Evolutionary conservation across 371 early-diverging fungal genomes (phyloP), one percentile per base, ranked within the genome.

Genomic region (Blakeslea trispora): DNA sequence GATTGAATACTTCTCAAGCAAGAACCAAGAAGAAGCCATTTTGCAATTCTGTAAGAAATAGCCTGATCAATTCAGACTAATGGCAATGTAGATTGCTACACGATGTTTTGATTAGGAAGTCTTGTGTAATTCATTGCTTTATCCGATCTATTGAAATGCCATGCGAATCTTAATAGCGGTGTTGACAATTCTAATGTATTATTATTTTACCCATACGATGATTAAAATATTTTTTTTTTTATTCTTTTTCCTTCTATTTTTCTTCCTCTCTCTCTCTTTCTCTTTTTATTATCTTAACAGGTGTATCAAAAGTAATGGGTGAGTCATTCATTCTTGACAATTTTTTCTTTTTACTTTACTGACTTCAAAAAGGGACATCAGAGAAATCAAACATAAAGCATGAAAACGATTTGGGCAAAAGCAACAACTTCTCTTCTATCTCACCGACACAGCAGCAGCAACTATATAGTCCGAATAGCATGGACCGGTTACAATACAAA

Each of bases 201-300:
- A 11, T 21, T 44, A 11, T 22, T 53, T 22, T 34, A 53, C 43
- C 53, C 53, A 42, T 43, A 43, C 53, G 43, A 37, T 17, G 18
- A 50, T 39, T 8, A 35, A 19, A 39, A 50, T 37, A 22, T n/a
- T 22, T 23, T 10, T 35, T 34, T 13, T 22, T 14, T 37, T 17
- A 19, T 23, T 41, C 42, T 19, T 31, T 51, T 24, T 51, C 43
- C 9, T 32, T 44, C 15, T 52, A 31, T 43, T 8, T 17, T 13
- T 21, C 17, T 44, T 19, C n/a, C 19, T 28, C 19, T 3, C 41
- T 2, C 23, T 17, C 17, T 23, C 23, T 43, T 19, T 31, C 28
- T 19, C 13, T 11, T 18, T 43, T 28, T 28, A 3, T 28, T 28
- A 5, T 28, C 3, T 28, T 28, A 28, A n/a, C n/a, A 10, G 32